Base-by-base conservation (phyloP, 306 rosid species). In the Trifolium subterraneum region DNA sequence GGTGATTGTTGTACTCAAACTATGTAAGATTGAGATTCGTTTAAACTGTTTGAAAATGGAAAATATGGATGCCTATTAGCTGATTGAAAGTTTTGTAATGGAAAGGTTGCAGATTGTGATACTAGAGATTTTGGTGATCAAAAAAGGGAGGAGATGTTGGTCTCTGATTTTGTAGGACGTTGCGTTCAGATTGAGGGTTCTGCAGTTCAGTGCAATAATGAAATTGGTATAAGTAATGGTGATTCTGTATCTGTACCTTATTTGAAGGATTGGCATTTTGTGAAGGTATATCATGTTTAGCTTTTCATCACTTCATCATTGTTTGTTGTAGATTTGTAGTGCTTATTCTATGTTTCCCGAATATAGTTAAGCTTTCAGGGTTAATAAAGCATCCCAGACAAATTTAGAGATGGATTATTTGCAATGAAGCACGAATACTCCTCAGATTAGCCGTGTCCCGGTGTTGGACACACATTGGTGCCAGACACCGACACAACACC, bases 211-310 rank as follows among this genome's bases (percentile, higher is more conserved):
- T 29, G 75, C 54, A 51, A 20, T 64, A 15, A 38, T 82, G 83
- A 80, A 41, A 74, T 25, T 70, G n/a, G 70, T 20, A 18, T 15
- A 27, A 48, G 68, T 73, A 63, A 59, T 42, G 82, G 67, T 74
- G 77, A 83, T 58, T 60, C 76, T 60, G 71, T 79, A 23, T 70
- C 79, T 56, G 78, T 85, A 48, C 89, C 87, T 10, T 94, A 94
- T 85, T 85, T 94, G 88, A 94, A 94, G 89, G 97, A 94, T 79
- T 94, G 99, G 97, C 99, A 94, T 90, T 90, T 94, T 81, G 95
- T 90, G 7, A 94, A 90, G 97, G 99, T 92, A 68, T 48, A 68
- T 48, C 15, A 19, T 39, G 60, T 72, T 63, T 11, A 7, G 45
- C 63, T 60, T 9, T 60, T 75, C 18, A 5, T 31, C 27, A 25